Conservation (phyloP, 192 early-diverging fungal species). For the Podila verticillata region DNA sequence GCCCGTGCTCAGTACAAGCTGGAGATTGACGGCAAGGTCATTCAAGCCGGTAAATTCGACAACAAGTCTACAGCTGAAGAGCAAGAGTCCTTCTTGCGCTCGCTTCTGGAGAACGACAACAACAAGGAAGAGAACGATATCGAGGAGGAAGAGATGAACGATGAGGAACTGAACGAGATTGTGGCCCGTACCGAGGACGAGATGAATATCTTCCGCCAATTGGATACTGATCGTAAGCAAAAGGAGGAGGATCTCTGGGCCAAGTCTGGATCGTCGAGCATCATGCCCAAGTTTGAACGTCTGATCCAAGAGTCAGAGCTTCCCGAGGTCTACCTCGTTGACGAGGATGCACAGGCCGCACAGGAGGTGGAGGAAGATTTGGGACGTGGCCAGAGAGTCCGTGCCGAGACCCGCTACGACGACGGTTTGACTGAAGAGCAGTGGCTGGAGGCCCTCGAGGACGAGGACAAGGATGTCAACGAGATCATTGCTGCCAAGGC, state of each 20-base stretch:
- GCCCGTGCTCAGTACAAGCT: conserved; percentile 95
- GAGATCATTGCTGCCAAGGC: conserved; percentile 62
- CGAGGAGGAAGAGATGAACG: conserved; percentile 79
- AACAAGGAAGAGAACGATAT: conserved; percentile 76
- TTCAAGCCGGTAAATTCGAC: conserved; percentile 99
- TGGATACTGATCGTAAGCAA: conserved; percentile 78
- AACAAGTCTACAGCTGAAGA: conserved; percentile 94
- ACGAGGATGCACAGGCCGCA: conserved; percentile 61
- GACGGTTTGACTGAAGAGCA: conserved; percentile 96
- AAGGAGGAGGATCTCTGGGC: conserved; percentile 42
- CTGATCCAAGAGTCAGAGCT: conserved; percentile 88
- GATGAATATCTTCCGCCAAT: conserved; percentile 70
- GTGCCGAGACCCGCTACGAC: conserved; percentile 84
- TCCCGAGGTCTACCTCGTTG: conserved; percentile 79
- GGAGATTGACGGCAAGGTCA: conserved; percentile 97
- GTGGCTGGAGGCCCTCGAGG: conserved; percentile 81
- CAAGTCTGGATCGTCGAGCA: conserved; percentile 42
- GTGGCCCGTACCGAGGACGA: conserved; percentile 90
- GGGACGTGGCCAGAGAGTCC: conserved; percentile 79
- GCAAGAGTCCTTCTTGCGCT: conserved; percentile 89
- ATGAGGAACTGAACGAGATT: conserved; percentile 94
- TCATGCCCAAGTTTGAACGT: conserved; percentile 68
- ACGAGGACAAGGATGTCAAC: conserved; percentile 70
- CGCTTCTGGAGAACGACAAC: conserved; percentile 84
- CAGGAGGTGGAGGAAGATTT: conserved; percentile 63